These are phyloP conservation scores for Aphanoascus verrucosus DNA, from an alignment of 2,329 filamentous ascomycete genomes.

Conservation along the genomic window DNA sequence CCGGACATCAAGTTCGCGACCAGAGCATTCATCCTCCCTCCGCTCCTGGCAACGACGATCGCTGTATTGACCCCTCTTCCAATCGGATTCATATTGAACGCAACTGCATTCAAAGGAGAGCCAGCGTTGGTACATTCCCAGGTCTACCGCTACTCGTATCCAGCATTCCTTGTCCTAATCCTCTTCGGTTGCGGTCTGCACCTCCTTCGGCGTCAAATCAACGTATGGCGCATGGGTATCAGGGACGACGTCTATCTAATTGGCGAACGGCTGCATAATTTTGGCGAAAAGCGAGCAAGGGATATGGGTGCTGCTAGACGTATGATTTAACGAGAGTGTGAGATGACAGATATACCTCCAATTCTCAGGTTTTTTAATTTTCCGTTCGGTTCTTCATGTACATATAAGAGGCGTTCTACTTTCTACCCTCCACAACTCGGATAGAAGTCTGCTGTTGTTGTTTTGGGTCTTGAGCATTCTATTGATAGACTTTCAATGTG, in stretches of 20 bases:
- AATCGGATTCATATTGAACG: slow-evolving; percentile 45
- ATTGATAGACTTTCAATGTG: too few relatives aligned
- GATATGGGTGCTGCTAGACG: slow-evolving; percentile 31
- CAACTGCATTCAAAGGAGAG: slow-evolving; percentile 28
- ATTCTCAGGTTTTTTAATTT: background rate
- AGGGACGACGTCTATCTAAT: slow-evolving; percentile 94
- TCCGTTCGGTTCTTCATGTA: background rate
- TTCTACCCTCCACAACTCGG: too few relatives aligned
- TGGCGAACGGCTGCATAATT: slow-evolving; percentile 89
- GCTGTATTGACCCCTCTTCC: slow-evolving; percentile 56
- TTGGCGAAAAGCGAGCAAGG: slow-evolving; percentile 50
- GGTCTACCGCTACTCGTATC: slow-evolving; percentile 63
- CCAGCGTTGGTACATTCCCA: slow-evolving; percentile 27
- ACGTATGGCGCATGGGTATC: slow-evolving; percentile 68
- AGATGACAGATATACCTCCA: background rate
- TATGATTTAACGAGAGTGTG: slow-evolving; percentile 23
- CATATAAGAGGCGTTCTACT: background rate
- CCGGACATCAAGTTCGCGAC: slow-evolving; percentile 73
- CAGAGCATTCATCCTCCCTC: slow-evolving; percentile 73
- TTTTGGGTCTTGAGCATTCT: too few relatives aligned
- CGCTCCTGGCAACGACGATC: slow-evolving; percentile 48
- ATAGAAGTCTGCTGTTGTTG: too few relatives aligned
- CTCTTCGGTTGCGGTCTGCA: slow-evolving; percentile 39
- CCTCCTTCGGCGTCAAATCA: slow-evolving; percentile 45
- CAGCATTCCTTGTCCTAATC: slow-evolving; percentile 47